These are phyloP conservation scores for Arthromyces matolae DNA, from an alignment of 768 basidiomycete species.

Conservation along the genomic window DNA sequence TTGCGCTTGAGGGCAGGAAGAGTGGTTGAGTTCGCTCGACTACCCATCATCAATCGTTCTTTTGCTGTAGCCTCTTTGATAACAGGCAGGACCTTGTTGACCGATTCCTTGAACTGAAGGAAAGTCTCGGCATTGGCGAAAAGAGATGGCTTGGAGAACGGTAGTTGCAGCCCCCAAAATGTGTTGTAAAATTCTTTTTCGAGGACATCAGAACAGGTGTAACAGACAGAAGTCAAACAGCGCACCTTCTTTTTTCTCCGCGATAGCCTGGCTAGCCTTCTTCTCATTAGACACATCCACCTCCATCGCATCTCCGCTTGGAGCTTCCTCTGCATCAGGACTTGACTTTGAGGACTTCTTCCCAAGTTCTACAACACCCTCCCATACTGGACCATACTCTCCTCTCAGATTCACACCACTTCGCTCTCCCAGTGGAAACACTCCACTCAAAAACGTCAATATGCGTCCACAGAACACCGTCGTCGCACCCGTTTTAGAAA, in stretches of 20 bases:
- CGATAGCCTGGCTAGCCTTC: conserved; percentile 23
- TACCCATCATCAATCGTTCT: conserved; percentile 86
- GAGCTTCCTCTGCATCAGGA: conserved; percentile 20
- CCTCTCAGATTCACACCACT: conserved; percentile 91
- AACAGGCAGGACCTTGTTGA: conserved; percentile 69
- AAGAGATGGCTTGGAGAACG: conserved; percentile 75
- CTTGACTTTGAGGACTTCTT: conserved; percentile 30
- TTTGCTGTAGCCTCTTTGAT: conserved; percentile 86
- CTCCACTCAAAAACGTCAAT: conserved; percentile 78
- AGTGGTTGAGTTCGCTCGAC: conserved; percentile 41
- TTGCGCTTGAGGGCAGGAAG: conserved; percentile 53
- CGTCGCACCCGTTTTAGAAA: conserved; percentile 82
- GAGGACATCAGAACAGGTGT: neutral
- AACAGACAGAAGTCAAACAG: neutral
- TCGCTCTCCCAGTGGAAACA: conserved; percentile 84
- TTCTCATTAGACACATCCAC: conserved; percentile 47
- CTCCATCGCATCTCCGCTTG: conserved; percentile 53
- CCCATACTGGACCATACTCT: conserved; percentile 80
- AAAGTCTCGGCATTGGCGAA: conserved; percentile 60
- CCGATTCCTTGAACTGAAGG: conserved; percentile 62
- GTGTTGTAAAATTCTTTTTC: conserved; percentile 72
- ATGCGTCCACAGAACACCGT: conserved; percentile 90
- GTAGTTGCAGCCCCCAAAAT: conserved; percentile 87
- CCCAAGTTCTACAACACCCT: conserved; percentile 47
- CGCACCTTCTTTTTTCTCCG: conserved; percentile 64